phyloP scores from a whole-genome alignment of 1,284 basidiomycete genomes.

The Cystobasidium slooffiae region DNA sequence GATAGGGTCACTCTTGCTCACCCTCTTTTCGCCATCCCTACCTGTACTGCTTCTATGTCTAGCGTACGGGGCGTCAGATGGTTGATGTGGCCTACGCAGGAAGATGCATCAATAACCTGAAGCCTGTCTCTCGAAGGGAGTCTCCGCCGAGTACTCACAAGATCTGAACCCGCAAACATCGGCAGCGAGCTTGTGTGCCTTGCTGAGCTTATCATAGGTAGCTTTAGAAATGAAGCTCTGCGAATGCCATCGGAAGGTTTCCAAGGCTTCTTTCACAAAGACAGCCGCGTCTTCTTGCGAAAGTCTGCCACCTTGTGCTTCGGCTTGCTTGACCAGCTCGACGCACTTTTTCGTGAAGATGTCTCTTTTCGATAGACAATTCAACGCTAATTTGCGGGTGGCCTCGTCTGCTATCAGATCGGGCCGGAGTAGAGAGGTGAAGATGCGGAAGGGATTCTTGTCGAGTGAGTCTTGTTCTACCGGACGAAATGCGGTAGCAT shows the following conservation, averaged over 20 bases:
- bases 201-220: constrained; percentile 56
- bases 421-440: constrained; percentile 57
- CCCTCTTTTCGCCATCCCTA: constrained; percentile 55
- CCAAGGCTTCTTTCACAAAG: constrained; percentile 57
- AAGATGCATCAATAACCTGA: neutral
- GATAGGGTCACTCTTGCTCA: constrained; percentile 42
- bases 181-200: constrained; percentile 57
- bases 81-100: constrained; percentile 58
- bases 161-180: constrained; percentile 59
- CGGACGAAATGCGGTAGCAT: constrained; percentile 59
- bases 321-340: constrained; percentile 55
- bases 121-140: neutral
- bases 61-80: constrained; percentile 60
- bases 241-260: constrained; percentile 60
- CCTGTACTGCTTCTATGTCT: constrained; percentile 59
- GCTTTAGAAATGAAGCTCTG: constrained; percentile 54
- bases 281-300: constrained; percentile 48
- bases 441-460: constrained; percentile 59
- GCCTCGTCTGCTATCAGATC: constrained; percentile 55
- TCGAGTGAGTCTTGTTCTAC: constrained; percentile 53
- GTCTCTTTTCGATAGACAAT: constrained; percentile 54
- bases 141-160: neutral
- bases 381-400: constrained; percentile 53
- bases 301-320: constrained; percentile 53
- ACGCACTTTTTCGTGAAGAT: constrained; percentile 57